Conservation (phyloP, 2,329 filamentous ascomycete species). For the Cytospora leucostoma region DNA sequence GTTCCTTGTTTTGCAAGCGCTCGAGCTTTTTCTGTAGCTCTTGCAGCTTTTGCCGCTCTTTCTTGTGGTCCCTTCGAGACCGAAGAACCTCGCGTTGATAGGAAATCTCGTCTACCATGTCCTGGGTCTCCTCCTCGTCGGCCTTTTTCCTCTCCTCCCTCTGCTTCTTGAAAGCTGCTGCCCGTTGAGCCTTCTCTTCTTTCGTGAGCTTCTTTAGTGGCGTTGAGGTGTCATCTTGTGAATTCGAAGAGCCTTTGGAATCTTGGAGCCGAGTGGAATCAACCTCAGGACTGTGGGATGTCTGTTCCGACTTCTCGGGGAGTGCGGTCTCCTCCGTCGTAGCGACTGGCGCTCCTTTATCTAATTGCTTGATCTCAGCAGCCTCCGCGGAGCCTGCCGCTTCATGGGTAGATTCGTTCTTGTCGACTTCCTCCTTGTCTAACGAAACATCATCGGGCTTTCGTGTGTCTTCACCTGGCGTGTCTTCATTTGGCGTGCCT, state of each 20-base stretch:
- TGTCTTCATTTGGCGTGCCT: not conserved
- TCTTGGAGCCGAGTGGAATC: slow-evolving; percentile 13
- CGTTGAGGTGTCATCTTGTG: not conserved
- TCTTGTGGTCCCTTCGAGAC: slow-evolving; percentile 17
- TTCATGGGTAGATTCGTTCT: not conserved
- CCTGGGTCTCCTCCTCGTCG: slow-evolving; percentile 6
- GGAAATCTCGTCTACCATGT: slow-evolving; percentile 8
- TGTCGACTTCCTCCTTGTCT: not conserved
- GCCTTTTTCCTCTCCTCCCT: slow-evolving; percentile 10
- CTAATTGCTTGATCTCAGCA: not conserved
- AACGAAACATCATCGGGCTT: not conserved
- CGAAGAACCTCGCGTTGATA: slow-evolving; percentile 16
- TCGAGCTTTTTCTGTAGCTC: slow-evolving; percentile 14
- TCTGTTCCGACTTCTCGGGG: not conserved
- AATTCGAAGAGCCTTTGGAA: slow-evolving; percentile 1
- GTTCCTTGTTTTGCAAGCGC: slow-evolving; percentile 13
- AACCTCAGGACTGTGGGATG: not conserved
- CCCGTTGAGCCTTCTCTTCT: slow-evolving; percentile 8
- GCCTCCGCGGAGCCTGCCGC: not conserved
- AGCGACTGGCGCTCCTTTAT: not conserved
- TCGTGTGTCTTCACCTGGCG: not conserved
- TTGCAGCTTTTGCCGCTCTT: slow-evolving; percentile 10
- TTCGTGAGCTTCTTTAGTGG: slow-evolving; percentile 9
- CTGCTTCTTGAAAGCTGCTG: slow-evolving; percentile 8
- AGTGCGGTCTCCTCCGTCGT: not conserved